Evolutionary conservation across 371 early-diverging fungal species (phyloP), one percentile per base, ranked within the genome.

Genomic region (Actinomucor elegans): DNA sequence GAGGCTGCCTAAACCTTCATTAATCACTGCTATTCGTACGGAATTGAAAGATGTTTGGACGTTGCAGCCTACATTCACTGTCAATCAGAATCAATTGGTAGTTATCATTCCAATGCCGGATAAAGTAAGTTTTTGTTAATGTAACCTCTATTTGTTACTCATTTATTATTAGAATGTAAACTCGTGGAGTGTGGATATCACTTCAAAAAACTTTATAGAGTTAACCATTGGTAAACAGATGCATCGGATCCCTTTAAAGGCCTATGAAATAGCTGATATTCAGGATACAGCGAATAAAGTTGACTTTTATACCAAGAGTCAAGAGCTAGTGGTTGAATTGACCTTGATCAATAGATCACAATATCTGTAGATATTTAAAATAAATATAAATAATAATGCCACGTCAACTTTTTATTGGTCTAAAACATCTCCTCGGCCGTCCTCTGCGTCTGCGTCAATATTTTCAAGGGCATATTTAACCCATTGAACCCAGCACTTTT

Each of bases 1-100:
- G 23, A 69, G 76, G 9, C 45, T 85, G 43, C 75, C 86, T 11
- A 77, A 84, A 41, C 76, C 83, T 12, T 47, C 32, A 4, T 23
- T 55, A n/a, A 11, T 46, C 17, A 15, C 37, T 28, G 32, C 50
- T 5, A 35, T 33, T 27, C 23, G 14, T 7, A 52, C 28, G 24
- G 46, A 45, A 28, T 14, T 14, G 10, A 10, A 7, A 24, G 15
- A 12, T 14, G 29, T 14, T 15, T 52, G 47, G 26, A 40, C 15
- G 32, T 47, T 28, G 9, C 23, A 52, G 28, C 27, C 46, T 29
- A 34, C 36, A n/a, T 41, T 34, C 31, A 29, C 26, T 45, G 14
- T 62, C 31, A 5, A 48, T 52, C 31, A 48, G 64, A 37, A 45
- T 11, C 40, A 48, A 3, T 31, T 67, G 8, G 35, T 17, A n/a